These are phyloP conservation scores for Cubamyces lactineus DNA, from an alignment of 768 basidiomycete species.

Conservation along the genomic window DNA sequence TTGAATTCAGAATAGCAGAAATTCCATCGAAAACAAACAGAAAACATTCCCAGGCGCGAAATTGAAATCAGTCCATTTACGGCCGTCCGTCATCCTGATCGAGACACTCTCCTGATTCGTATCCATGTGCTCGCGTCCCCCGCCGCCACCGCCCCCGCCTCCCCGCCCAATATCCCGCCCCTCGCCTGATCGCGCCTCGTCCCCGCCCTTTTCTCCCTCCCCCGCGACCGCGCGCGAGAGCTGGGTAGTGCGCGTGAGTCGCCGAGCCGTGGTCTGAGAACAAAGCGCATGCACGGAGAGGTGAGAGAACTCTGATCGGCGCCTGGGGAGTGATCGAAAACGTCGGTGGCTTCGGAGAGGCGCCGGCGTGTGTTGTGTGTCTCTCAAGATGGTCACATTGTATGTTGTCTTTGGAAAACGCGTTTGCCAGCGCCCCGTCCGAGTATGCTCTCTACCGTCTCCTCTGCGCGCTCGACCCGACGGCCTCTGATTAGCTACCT, in stretches of 20 bases:
- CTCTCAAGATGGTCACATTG: conserved; percentile 26
- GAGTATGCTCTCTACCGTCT: background rate
- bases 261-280: background rate
- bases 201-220: background rate
- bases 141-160: conserved; percentile 1
- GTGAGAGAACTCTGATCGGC: conserved; percentile 19
- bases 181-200: background rate
- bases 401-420: conserved; percentile 24
- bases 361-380: conserved; percentile 24
- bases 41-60: conserved; percentile 34
- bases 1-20: conserved; percentile 36
- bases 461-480: background rate
- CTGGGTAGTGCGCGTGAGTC: background rate
- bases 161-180: background rate
- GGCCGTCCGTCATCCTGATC: conserved; percentile 24
- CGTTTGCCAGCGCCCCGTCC: background rate
- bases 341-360: conserved; percentile 11
- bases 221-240: background rate
- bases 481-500: no score
- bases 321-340: conserved; percentile 16
- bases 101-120: conserved; percentile 26
- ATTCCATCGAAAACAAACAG: conserved; percentile 37
- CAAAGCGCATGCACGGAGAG: background rate
- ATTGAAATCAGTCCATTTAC: conserved; percentile 27
- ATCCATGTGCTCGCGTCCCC: conserved; percentile 21